phyloP scores from a whole-genome alignment of 1,284 basidiomycete genomes.

The Ceratobasidium sp. region DNA sequence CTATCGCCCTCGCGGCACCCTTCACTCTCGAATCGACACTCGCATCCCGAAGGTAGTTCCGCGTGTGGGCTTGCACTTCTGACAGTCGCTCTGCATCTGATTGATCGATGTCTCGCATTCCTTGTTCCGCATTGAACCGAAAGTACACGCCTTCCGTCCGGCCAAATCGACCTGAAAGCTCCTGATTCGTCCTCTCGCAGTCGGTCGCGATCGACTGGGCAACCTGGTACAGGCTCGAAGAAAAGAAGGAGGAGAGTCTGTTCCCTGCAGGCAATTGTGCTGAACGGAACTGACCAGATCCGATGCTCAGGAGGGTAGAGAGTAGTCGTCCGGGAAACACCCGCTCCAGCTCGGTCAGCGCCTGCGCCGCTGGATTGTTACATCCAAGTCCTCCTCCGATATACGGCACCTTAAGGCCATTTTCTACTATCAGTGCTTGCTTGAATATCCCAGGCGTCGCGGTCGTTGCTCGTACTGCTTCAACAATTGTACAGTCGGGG shows the following conservation, averaged over 20 bases:
- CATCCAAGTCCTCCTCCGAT: background rate
- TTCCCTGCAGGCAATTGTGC: background rate
- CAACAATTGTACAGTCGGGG: slow-evolving; percentile 22
- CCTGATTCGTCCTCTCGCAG: slow-evolving; percentile 1
- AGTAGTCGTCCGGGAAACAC: background rate
- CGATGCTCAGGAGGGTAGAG: slow-evolving; percentile 8
- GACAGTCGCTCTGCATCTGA: background rate
- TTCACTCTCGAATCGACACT: background rate
- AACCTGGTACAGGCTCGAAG: too few species aligned
- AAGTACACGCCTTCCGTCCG: background rate
- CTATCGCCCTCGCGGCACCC: slow-evolving; percentile 3
- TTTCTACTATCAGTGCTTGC: background rate
- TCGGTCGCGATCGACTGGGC: slow-evolving; percentile 3
- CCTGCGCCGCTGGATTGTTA: slow-evolving; percentile 5
- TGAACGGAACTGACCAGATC: background rate
- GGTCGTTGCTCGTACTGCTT: slow-evolving; percentile 15
- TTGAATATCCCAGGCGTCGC: slow-evolving; percentile 13
- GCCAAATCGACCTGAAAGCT: background rate
- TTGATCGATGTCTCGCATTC: slow-evolving; percentile 16
- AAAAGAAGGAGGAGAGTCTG: background rate
- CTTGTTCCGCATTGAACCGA: slow-evolving; percentile 25
- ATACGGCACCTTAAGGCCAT: slow-evolving; percentile 1
- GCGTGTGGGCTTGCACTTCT: slow-evolving; percentile 8
- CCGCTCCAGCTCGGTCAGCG: background rate
- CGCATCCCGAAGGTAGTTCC: background rate